Percentiles rank a stretch among this genome's conserved stretches.
phyloP scores from a whole-genome alignment of 805 yeast genomes.

The Barnettozyma californica region DNA sequence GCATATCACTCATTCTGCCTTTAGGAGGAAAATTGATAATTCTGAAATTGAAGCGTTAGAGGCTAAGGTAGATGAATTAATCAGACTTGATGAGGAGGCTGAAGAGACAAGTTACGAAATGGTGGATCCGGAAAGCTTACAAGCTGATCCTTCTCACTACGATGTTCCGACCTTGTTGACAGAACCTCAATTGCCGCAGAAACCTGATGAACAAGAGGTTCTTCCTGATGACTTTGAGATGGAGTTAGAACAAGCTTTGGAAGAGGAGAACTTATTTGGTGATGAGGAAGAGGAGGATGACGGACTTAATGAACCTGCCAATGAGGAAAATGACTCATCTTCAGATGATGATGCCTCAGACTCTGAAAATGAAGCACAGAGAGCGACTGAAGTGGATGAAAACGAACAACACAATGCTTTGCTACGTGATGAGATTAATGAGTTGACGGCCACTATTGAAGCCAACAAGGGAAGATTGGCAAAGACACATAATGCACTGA shows the following conservation, averaged over 20 bases:
- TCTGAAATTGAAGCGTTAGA: conserved; percentile 75
- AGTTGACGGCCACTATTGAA: conserved; percentile 70
- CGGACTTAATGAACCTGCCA: conserved; percentile 14
- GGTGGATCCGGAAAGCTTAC: conserved; percentile 46
- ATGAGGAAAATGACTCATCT: conserved; percentile 18
- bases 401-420: conserved; percentile 65
- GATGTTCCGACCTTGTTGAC: neutral
- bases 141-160: neutral
- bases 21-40: conserved; percentile 64
- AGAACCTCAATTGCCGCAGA: conserved; percentile 3
- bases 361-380: conserved; percentile 23
- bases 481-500: conserved; percentile 74
- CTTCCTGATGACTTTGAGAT: conserved; percentile 44
- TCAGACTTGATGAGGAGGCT: conserved; percentile 76
- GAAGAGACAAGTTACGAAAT: conserved; percentile 75
- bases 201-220: conserved; percentile 9
- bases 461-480: conserved; percentile 69
- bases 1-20: conserved; percentile 62
- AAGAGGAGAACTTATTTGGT: conserved; percentile 17
- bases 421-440: conserved; percentile 79
- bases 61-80: conserved; percentile 67
- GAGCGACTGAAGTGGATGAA: conserved; percentile 34
- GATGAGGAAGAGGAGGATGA: conserved; percentile 27
- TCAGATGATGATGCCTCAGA: conserved; percentile 26
- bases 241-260: conserved; percentile 52